Evolutionary conservation across 768 basidiomycete genomes (phyloP), one percentile per base, ranked within the genome.

Genomic region (Psilocybe tampanensis): DNA sequence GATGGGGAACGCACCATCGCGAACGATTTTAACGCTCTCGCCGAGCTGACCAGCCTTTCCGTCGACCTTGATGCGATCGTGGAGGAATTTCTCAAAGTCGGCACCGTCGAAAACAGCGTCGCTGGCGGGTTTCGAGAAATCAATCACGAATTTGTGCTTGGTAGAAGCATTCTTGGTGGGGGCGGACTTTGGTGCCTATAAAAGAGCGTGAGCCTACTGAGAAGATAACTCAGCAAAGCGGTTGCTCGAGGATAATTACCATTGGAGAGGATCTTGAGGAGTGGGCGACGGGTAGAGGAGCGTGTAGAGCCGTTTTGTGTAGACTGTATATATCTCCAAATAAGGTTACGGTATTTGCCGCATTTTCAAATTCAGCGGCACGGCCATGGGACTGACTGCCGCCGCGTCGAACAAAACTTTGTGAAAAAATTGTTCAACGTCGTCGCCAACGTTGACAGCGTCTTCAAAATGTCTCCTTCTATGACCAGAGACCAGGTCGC

Each of bases 1-100:
- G 41, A 3, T 1, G 9, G 33, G 11, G 52, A 17, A 79, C 84
- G 54, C 56, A 95, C 94, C 90, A 76, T 96, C 92, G 58, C 93
- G 89, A 64, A 79, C 74, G 70, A 98, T 87, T 74, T 92, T 90
- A 70, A 99, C 82, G 64, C 78, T 88, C 49, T 98, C 96, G 42
- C 92, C 93, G 57, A 97, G 89, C 69, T 95, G 89, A 39, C 94
- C 95, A 49, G 89, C 81, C 81, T 95, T 95, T 44, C 90, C 90
- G 55, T 94, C 92, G 63, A 96, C 88, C 81, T 96, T 95, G 69
- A 94, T 92, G 66, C 90, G 90, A 76, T 95, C 94, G 68, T 94
- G 92, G 50, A 96, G 82, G 80, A 87, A 97, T 74, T 97, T 98
- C 74, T 84, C 83, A 68, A 85, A 84, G 64, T 82, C 82, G 34